These are phyloP conservation scores for Sungouiella thailandica DNA, from an alignment of 805 yeast species.

Conservation along the genomic window DNA sequence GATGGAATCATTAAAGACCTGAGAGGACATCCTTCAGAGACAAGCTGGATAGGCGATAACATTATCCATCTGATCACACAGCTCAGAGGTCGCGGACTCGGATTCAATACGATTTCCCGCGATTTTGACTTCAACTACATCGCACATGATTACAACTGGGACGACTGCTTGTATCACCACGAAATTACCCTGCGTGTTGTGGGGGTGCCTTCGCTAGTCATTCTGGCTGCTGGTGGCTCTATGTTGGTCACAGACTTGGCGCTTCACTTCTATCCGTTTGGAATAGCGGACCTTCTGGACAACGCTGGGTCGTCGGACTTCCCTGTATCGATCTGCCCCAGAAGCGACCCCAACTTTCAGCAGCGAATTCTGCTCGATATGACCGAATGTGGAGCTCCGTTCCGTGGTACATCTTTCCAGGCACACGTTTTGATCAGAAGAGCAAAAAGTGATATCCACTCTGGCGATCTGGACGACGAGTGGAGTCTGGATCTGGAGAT, in stretches of 20 bases:
- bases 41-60: no score
- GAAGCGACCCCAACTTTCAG: not conserved
- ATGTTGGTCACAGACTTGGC: constrained; percentile 22
- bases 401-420: not conserved
- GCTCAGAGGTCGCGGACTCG: no score
- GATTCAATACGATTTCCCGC: no score
- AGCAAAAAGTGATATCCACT: no score
- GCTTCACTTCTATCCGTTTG: constrained; percentile 25
- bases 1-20: no score
- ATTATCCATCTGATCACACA: no score
- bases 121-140: no score
- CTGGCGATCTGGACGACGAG: not conserved
- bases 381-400: not conserved
- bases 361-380: not conserved
- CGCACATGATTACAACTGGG: no score
- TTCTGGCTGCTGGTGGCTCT: constrained; percentile 23
- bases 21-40: no score
- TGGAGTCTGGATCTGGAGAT: no score
- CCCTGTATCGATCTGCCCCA: constrained; percentile 8
- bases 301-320: constrained; percentile 9
- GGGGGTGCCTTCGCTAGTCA: constrained; percentile 24
- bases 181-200: no score
- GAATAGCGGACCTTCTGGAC: not conserved
- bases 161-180: no score
- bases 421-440: not conserved